These are phyloP conservation scores for Halophytophthora polymorphica DNA, from an alignment of 352 stramenopile genomes.

Conservation along the genomic window DNA sequence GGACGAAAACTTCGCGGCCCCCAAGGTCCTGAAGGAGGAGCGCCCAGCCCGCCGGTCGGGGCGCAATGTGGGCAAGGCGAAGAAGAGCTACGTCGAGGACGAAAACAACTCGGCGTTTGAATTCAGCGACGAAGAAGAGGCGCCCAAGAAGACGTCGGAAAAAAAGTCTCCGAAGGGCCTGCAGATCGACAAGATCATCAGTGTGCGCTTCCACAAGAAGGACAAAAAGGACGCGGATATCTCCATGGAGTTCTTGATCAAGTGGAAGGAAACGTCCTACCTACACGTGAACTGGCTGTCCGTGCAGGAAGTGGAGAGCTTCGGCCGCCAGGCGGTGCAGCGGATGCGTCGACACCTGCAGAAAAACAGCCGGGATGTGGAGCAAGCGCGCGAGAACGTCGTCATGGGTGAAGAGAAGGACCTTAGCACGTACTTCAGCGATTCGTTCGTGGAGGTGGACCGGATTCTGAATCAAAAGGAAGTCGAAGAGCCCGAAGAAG, in stretches of 20 bases:
- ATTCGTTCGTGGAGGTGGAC: conserved; percentile 82
- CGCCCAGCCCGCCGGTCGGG: conserved; percentile 71
- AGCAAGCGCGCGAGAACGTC: conserved; percentile 71
- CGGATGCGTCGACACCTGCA: conserved; percentile 84
- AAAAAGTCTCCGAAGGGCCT: conserved; percentile 58
- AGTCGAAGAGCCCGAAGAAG: conserved; percentile 68
- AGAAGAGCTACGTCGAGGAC: conserved; percentile 85
- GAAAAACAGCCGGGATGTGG: conserved; percentile 83
- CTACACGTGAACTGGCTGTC: conserved; percentile 98
- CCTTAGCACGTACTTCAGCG: conserved; percentile 81
- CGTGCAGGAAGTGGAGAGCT: conserved; percentile 90
- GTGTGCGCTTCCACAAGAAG: conserved; percentile 76
- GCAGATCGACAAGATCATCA: conserved; percentile 93
- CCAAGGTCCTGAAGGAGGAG: conserved; percentile 42
- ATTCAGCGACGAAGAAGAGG: conserved; percentile 72
- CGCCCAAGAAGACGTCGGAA: conserved; percentile 24
- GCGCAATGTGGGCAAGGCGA: conserved; percentile 75
- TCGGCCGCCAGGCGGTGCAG: conserved; percentile 77
- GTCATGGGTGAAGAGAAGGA: conserved; percentile 74
- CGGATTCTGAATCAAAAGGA: conserved; percentile 76
- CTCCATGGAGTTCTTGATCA: conserved; percentile 97
- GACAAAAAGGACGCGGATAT: conserved; percentile 43
- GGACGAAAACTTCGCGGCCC: conserved; percentile 45
- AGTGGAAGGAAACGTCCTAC: conserved; percentile 98
- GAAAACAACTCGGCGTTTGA: conserved; percentile 69